Evolutionary conservation across 148 eudicot species (phyloP), one percentile per base, ranked within the genome.

Genomic region (Agrostemma githago): DNA sequence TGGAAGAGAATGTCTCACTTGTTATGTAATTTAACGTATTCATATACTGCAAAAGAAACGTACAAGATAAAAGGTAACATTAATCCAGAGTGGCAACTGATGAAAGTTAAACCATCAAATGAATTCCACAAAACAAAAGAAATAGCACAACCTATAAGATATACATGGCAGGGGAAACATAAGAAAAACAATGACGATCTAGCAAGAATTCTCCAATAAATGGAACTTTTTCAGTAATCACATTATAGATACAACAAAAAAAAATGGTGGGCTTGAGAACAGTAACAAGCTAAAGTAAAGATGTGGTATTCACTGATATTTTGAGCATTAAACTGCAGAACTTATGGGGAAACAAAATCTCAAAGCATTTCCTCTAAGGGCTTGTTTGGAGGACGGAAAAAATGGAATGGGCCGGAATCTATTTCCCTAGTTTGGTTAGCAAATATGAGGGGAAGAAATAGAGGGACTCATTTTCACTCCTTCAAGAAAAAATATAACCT

Each of bases 1-100:
- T 85, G 68, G 96, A 85, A 26, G 93, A 88, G 79, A 92, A 92
- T 77, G 98, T 82, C 74, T 87, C 96, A 79, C 94, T 88, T 76
- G 97, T 83, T 71, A 95, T 84, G 83, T 95, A 95, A 72, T 81
- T 88, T 83, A 95, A 77, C 64, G 78, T 88, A 83, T 95, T 95
- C 93, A 89, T 90, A 85, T 92, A 92, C 99, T 95, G 99, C 86
- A 74, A 79, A 54, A 82, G 68, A 64, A 78, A 82, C 58, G 80
- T 71, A 53, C 41, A 70, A 26, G 15, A 43, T 0, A 53, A 34
- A 69, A 14, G 11, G 34, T 14, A 53, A 16, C 19, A 68, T 43
- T 67, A 37, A 67, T 11, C 40, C 76, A 67, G 63, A 72, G 40
- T 66, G 51, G 57, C 60, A 53, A 48, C 57, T 19, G 37, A 61